phyloP scores from a whole-genome alignment of 2,329 filamentous ascomycete species.

The Juglanconis oblonga region DNA sequence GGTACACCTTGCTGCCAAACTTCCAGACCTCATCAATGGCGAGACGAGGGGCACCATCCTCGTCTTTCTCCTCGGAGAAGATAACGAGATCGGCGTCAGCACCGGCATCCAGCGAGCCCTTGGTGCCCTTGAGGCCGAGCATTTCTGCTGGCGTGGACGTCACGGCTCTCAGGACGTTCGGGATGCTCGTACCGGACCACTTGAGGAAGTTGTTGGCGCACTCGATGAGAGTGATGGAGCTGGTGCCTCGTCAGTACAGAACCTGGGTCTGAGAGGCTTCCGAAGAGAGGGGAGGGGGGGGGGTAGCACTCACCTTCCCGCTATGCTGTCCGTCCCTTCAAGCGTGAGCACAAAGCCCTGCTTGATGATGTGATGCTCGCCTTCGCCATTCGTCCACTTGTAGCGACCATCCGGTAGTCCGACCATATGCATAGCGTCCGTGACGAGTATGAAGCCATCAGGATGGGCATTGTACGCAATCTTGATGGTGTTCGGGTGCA shows the following conservation, averaged over 20 bases:
- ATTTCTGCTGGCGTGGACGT: constrained; percentile 75
- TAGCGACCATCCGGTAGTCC: constrained; percentile 83
- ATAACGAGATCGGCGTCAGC: constrained; percentile 70
- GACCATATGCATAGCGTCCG: constrained; percentile 86
- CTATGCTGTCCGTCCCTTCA: constrained; percentile 76
- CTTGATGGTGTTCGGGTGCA: constrained; percentile 84
- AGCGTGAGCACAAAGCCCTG: constrained; percentile 69
- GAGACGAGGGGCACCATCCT: constrained; percentile 46
- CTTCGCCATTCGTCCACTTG: constrained; percentile 75
- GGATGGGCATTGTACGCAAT: constrained; percentile 87
- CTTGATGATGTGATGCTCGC: constrained; percentile 61
- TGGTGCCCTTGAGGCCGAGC: constrained; percentile 64
- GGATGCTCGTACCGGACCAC: constrained; percentile 68
- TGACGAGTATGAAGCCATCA: constrained; percentile 81
- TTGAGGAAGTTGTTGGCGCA: constrained; percentile 79
- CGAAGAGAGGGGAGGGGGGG: neutral
- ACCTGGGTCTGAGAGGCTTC: neutral
- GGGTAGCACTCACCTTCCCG: constrained; percentile 58
- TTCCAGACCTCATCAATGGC: constrained; percentile 78
- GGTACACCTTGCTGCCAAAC: constrained; percentile 59
- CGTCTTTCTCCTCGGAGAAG: constrained; percentile 51
- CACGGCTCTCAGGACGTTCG: constrained; percentile 68
- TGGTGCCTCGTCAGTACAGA: constrained; percentile 26
- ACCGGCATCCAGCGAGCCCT: constrained; percentile 63
- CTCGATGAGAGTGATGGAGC: constrained; percentile 71